A percentile compares a stretch with the other conserved stretches of the same genome.
These are phyloP conservation scores for Cytospora paraplurivora DNA, from an alignment of 2,329 filamentous ascomycete genomes.

Conservation along the genomic window DNA sequence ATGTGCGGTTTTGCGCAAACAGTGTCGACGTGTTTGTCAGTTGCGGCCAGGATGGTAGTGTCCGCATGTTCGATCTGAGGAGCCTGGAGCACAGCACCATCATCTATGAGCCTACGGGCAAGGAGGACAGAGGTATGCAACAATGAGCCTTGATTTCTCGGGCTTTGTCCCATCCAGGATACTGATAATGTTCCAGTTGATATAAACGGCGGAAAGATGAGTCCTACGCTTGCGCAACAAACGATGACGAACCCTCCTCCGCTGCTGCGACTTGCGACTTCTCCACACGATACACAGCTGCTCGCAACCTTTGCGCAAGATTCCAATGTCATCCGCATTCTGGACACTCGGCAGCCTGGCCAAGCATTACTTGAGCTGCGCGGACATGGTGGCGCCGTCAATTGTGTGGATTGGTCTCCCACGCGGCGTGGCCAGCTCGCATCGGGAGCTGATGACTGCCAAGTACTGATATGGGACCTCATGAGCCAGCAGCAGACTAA, in stretches of 20 bases:
- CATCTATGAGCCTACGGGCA: constrained; percentile 95
- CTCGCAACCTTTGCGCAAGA: constrained; percentile 97
- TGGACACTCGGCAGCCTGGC: constrained; percentile 94
- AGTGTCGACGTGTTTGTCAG: constrained; percentile 99
- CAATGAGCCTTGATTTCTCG: constrained; percentile 11
- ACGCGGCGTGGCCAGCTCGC: constrained; percentile 83
- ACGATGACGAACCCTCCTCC: constrained; percentile 77
- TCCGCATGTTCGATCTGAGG: constrained; percentile 96
- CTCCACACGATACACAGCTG: constrained; percentile 91
- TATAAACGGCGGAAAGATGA: constrained; percentile 63
- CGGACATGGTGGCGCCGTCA: constrained; percentile 82
- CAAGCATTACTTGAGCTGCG: constrained; percentile 92
- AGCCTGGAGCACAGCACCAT: constrained; percentile 98
- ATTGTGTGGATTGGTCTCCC: constrained; percentile 95
- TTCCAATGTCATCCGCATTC: constrained; percentile 86
- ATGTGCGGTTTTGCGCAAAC: constrained; percentile 96
- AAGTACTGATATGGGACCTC: constrained; percentile 93
- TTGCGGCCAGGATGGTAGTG: constrained; percentile 95
- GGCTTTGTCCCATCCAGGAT: neutral
- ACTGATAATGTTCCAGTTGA: constrained; percentile 40
- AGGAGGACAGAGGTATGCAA: constrained; percentile 69
- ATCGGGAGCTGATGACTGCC: constrained; percentile 87
- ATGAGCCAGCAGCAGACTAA: constrained; percentile 61
- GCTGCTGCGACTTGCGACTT: constrained; percentile 79
- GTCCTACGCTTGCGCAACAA: constrained; percentile 75